Evolutionary conservation across 148 eudicot genomes (phyloP), one percentile per base, ranked within the genome.

Genomic region (Spergularia bocconei): DNA sequence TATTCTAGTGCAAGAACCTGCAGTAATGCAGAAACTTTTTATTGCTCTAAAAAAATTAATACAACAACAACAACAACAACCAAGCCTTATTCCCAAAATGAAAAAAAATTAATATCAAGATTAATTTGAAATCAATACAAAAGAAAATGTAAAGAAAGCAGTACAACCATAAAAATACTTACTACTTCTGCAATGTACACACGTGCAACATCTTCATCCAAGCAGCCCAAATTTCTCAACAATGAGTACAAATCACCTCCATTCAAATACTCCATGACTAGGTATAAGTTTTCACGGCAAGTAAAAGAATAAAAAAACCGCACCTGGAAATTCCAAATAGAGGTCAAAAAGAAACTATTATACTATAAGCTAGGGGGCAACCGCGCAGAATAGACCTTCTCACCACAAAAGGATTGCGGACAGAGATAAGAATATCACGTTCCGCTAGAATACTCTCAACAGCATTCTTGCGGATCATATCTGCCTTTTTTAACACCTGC

Each of bases 1-100:
- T 95, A 95, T 83, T 95, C 99, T 90, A 95, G 79, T 57, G 99
- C 99, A 87, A 95, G 99, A 66, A 95, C 99, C 99, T 95, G 84
- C 73, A 69, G 70, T 75, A 25, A 57, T 72, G 60, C 67, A 55
- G 72, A 77, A 55, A 20, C 44, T 79, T 38, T 44, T 52, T 59
- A 23, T 23, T 23, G 25, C 1, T 23, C 25, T 70, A 75, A 77
- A 56, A 44, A 51, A 52, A 60, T 57, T 11, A 60, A 19, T 17
- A 51, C n/a, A n/a, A n/a, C n/a, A n/a, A n/a, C n/a, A n/a, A n/a
- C n/a, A n/a, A n/a, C n/a, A n/a, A n/a, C n/a, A n/a, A n/a, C n/a
- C n/a, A n/a, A n/a, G n/a, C n/a, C n/a, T n/a, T n/a, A n/a, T n/a
- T n/a, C n/a, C n/a, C n/a, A n/a, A n/a, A n/a, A n/a, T n/a, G n/a